Evolutionary conservation across 108 stramenopile species (phyloP), one percentile per base, ranked within the genome.

Genomic region (Skeletonema grethae): DNA sequence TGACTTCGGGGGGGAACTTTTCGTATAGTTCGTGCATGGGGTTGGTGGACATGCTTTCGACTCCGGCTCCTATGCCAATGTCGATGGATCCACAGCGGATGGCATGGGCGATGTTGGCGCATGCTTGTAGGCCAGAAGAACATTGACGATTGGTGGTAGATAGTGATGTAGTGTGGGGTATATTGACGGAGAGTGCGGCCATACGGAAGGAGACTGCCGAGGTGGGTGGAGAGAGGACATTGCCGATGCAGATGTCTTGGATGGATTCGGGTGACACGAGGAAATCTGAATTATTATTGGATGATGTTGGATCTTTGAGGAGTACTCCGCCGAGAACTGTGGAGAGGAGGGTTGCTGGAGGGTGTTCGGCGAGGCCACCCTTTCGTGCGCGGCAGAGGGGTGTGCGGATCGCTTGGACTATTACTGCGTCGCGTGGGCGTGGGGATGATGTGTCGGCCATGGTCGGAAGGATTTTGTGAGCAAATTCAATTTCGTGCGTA

Each of bases 71-170:
- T 18, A 99, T 95, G 7, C 97, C 98, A 64, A 96, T 78, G 20
- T 83, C 63, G 58, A 96, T 97, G 63, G 91, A 70, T 8, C 90
- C 83, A 5, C 84, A 67, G 58, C 64, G 75, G 65, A 99, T 96
- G 28, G 87, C 78, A 57, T 89, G 86, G 20, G 96, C 97, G 57
- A 97, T 90, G 67, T 95, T 70, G 18, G 95, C 89, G 3, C 97
- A 83, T 3, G 98, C 97, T 75, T 99, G 97, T 15, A 99, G 76
- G 20, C 98, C 97, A 12, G 90, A 92, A 67, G 93, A 85, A 77
- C 98, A 99, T 79, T 98, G 97, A 13, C 98, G 92, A 80, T 99
- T 99, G 48, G 85, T 76, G 3, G 95, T 87, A 29, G 88, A 80
- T 18, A 94, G 65, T 2, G 92, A 87, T 50, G 92, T 86, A 0